Evolutionary conservation across 306 rosid genomes (phyloP), one percentile per base, ranked within the genome.

Genomic region (Trifolium dubium): DNA sequence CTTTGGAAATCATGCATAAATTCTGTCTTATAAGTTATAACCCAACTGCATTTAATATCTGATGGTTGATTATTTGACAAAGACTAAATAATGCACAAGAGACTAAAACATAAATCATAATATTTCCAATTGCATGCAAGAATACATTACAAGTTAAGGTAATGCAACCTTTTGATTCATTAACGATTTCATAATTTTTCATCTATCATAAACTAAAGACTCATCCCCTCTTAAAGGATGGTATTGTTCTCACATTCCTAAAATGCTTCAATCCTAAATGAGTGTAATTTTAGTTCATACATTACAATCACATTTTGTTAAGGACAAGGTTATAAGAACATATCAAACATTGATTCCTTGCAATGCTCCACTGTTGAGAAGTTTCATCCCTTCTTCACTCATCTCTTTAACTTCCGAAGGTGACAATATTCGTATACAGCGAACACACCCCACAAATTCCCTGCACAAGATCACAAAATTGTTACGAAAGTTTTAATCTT

Each of bases 381-480:
- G 93, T 83, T 93, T 86, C 98, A 91, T 93, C 54, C 98, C 98
- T 69, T 93, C 98, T 79, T 93, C 97, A 29, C 97, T 93, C 98
- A 93, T 91, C 87, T 91, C 89, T 80, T 89, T 82, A 76, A 93
- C 97, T 84, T 93, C 98, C 18, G 91, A 69, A 19, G 97, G 98
- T 5, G 98, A 93, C 50, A 91, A 82, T 68, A 93, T 93, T 72
- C 93, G 78, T 35, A 93, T 93, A 71, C 98, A 93, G 2, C 98
- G 84, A 4, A 91, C 98, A 50, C 98, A 93, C 7, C 96, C 87
- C 5, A 93, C 96, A 56, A 93, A 93, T 76, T 93, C 96, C 88
- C 97, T 93, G 87, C 92, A 86, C 29, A 68, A 23, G 15, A 55
- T 31, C 55, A 11, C 37, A 28, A 28, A 15, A 56, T 56, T 56